Evolutionary conservation across 2,329 filamentous ascomycete species (phyloP), one percentile per base, ranked within the genome.

Genomic region (Fusarium albidum): DNA sequence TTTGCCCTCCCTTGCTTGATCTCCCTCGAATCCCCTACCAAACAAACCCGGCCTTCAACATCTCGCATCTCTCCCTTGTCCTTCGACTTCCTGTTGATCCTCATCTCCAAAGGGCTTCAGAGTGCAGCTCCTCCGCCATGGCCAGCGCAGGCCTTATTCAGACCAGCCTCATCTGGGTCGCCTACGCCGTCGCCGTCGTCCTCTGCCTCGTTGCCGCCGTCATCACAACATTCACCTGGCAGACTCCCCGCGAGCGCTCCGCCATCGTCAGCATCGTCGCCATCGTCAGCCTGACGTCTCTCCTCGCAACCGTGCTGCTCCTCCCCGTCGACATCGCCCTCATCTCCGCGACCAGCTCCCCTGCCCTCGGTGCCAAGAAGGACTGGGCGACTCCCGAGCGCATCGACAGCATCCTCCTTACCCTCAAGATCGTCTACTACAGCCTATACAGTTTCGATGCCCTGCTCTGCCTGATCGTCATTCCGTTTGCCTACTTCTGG

Each of bases 401-500:
- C 46, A 86, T 98, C 54, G 83, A 90, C 59, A 82, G 84, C 58
- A 96, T 98, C 49, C 79, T 94, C 13, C 81, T 86, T 58, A 92
- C 91, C 0, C 81, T 99, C 60, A 91, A 91, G 71, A 83, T 96
- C 52, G 89, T 96, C 51, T 99, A 99, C 77, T 98, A 98, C 74
- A 82, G 87, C 1, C 82, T 99, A 1, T 99, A 98, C 77, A 95
- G 91, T 65, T 79, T 97, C 63, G 95, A 99, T 73, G 91, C 92
- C 1, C 72, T 97, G 6, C 84, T 99, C 10, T 99, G 95, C 69
- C 80, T 99, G 38, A 73, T 98, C 14, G 84, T 96, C 37, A 89
- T 98, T 15, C 95, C 95, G 0, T 99, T 99, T 70, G 89, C 93
- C 40, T 99, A 99, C 78, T 99, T 99, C 73, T 97, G 90, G 86